Evolutionary conservation across 495 filamentous ascomycete genomes (phyloP), one percentile per base, ranked within the genome.

Genomic region (Bathelium albidoporum): DNA sequence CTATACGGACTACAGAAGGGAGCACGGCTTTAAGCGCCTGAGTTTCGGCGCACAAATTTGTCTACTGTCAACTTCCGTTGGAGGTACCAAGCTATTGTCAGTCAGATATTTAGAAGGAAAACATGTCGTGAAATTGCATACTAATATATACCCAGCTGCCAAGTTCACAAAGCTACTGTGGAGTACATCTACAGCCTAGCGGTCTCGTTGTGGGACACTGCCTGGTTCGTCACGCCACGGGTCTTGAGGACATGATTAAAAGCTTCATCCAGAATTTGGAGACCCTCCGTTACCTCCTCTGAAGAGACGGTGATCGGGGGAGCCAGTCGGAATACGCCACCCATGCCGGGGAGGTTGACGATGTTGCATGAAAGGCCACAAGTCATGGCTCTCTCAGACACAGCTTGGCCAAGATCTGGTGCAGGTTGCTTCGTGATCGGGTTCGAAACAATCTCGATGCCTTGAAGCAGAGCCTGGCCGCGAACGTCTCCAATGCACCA

Each of bases 401-500:
- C 18, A 22, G 49, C 49, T 55, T 55, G 49, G 0, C 81, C 82
- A 18, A 86, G 62, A 10, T 82, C 80, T 0, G 70, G 20, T 1
- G 69, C 80, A 1, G 77, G 76, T 20, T 65, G 70, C 52, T 75
- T 79, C 1, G 78, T 80, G 63, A 71, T 53, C 5, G 73, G 63
- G 61, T 81, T 73, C 2, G 69, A 69, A 16, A 84, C 78, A 59
- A 84, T 80, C 70, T 84, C 82, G 22, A 84, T 73, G 0, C 82
- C 82, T 14, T 76, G 74, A 66, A 84, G 71, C 12, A 83, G 74
- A 0, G 81, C 82, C 1, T 81, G 75, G 1, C 82, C 81, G 12
- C 82, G 77, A 1, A 84, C 77, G 61, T 83, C 81, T 7, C 82
- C 81, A 59, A 84, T 82, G 63, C 79, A 83, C 43, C 76, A 76